phyloP scores from a whole-genome alignment of 2,329 filamentous ascomycete species.

The Alternaria consortialis region DNA sequence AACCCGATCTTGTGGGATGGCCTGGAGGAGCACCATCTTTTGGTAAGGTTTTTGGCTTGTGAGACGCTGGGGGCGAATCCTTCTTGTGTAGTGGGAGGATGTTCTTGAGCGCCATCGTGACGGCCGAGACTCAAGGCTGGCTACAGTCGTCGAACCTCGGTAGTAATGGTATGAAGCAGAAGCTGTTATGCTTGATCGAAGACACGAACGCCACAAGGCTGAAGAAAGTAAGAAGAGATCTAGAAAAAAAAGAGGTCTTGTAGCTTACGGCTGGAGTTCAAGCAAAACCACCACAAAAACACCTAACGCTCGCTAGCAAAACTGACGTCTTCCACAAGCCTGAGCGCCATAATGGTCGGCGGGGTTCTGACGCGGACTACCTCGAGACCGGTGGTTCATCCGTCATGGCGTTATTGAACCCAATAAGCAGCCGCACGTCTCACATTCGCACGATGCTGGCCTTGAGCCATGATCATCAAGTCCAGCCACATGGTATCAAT shows the following conservation, averaged over 20 bases:
- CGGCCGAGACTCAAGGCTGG: background rate
- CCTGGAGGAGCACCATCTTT: background rate
- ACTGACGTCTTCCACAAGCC: background rate
- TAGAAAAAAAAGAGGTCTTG: background rate
- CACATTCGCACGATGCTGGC: background rate
- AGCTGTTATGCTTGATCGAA: background rate
- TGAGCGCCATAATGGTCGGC: background rate
- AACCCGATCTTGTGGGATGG: background rate
- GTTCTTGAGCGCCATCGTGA: conserved; percentile 18
- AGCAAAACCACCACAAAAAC: background rate
- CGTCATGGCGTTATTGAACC: background rate
- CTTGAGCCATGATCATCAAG: background rate
- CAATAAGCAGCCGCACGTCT: conserved; percentile 3
- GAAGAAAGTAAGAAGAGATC: background rate
- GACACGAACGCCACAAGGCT: background rate
- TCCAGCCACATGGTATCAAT: background rate
- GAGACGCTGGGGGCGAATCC: background rate
- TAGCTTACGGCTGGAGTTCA: background rate
- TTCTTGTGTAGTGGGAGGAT: conserved; percentile 21
- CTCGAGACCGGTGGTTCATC: background rate
- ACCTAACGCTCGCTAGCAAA: background rate
- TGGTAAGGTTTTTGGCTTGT: background rate
- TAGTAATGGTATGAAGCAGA: background rate
- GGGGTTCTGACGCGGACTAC: background rate
- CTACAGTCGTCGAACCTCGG: background rate